Evolutionary conservation across 495 filamentous ascomycete species (phyloP), one percentile per base, ranked within the genome.

Genomic region (Penicillium soppii): DNA sequence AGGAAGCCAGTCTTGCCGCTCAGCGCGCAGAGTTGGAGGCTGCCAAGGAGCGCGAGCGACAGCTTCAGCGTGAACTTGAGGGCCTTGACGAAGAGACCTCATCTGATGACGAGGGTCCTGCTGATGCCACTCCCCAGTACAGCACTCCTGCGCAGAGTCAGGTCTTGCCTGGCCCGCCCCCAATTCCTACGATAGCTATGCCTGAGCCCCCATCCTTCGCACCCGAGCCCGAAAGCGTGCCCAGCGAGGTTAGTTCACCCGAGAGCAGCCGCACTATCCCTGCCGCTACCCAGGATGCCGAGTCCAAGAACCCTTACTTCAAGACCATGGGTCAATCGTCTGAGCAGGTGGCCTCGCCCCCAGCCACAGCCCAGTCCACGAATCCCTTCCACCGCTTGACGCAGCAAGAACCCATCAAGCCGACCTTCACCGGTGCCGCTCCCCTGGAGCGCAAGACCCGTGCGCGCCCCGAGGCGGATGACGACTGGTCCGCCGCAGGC

Each of bases 321-420:
- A 88, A 85, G 72, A 84, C 82, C 44, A 77, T 88, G 56, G 75
- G 70, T 16, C 81, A 84, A 59, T 32, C 62, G 16, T 25, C 65
- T 20, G 62, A 59, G 5, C 47, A 50, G n/a, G 50, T 44, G 9
- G 49, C 54, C 25, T 58, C 62, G 21, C 58, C 62, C 7, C 47
- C 56, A 2, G 59, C 75, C 21, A 81, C 84, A 42, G 72, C 81
- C 30, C 70, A 71, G 47, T 90, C 90, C 19, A 95, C 87, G 27
- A 98, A 98, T 60, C 94, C 94, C n/a, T 98, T 98, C 82, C 90
- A 94, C 69, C 89, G 91, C 39, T 76, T 96, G 39, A 80, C 86
- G 12, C 86, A 81, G 53, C 73, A 71, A 52, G 71, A 74, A 23
- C 55, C 57, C 15, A 38, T 57, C 33, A 73, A 66, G 50, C 62